These are phyloP conservation scores for Naematelia encephala DNA, from an alignment of 768 basidiomycete species.

Conservation along the genomic window DNA sequence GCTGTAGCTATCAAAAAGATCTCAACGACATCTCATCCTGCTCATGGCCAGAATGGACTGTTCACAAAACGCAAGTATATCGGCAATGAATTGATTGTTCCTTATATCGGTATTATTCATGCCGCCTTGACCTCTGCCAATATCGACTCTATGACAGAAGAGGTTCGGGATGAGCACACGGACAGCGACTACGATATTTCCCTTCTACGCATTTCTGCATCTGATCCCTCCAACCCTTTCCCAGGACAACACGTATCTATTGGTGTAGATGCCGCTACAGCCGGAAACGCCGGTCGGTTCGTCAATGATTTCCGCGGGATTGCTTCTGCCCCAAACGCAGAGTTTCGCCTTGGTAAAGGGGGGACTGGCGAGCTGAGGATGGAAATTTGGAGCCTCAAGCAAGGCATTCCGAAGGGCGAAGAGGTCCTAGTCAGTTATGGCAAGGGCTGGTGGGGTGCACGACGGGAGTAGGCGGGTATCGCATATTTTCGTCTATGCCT, in stretches of 20 bases:
- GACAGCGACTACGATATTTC: conserved; percentile 77
- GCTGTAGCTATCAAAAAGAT: conserved; percentile 63
- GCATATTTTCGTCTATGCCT: background rate
- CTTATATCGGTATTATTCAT: conserved; percentile 83
- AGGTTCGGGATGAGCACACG: conserved; percentile 14
- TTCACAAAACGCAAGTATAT: conserved; percentile 73
- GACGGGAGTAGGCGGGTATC: conserved; percentile 32
- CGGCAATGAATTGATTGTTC: conserved; percentile 65
- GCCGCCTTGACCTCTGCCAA: conserved; percentile 57
- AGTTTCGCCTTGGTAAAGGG: conserved; percentile 39
- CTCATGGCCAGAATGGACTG: conserved; percentile 71
- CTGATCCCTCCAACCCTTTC: conserved; percentile 29
- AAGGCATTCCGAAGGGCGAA: conserved; percentile 69
- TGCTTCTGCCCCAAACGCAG: conserved; percentile 39
- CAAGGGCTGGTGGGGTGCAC: conserved; percentile 73
- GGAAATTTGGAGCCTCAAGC: conserved; percentile 62
- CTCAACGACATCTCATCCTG: conserved; percentile 60
- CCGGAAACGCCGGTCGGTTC: conserved; percentile 85
- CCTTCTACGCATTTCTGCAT: conserved; percentile 51
- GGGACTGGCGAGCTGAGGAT: conserved; percentile 63
- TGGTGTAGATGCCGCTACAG: conserved; percentile 67
- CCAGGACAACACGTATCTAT: conserved; percentile 55
- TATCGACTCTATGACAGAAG: background rate
- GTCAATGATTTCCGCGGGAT: conserved; percentile 87
- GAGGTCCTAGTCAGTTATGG: conserved; percentile 88